Evolutionary conservation across 305 asterid genomes (phyloP).

Genomic region (Fraxinus latifolia): DNA sequence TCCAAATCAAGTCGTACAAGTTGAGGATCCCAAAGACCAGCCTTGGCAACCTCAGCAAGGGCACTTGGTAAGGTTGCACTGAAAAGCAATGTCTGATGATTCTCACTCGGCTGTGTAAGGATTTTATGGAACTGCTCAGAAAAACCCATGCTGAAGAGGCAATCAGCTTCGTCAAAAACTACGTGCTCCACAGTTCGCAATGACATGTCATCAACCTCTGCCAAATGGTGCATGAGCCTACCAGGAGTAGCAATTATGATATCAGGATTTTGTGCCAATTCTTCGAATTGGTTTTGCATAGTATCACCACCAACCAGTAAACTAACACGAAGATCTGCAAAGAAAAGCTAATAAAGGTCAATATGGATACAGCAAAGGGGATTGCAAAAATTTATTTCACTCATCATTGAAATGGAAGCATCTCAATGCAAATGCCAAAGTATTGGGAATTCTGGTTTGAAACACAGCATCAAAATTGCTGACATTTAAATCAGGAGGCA

Average conservation of each 20-base stretch:
- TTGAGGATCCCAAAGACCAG: conserved; percentile 88
- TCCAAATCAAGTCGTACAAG: conserved; percentile 90
- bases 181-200: conserved; percentile 79
- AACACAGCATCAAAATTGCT: neutral
- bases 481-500: neutral
- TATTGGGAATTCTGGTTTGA: neutral
- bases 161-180: conserved; percentile 92
- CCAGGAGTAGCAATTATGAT: conserved; percentile 90
- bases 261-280: conserved; percentile 82
- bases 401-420: neutral
- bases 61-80: conserved; percentile 95
- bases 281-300: conserved; percentile 95
- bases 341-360: conserved; percentile 6
- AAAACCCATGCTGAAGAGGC: conserved; percentile 93
- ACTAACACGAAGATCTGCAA: conserved; percentile 71
- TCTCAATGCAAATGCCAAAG: neutral
- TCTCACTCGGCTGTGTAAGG: conserved; percentile 65
- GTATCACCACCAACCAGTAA: conserved; percentile 94
- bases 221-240: conserved; percentile 81
- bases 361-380: neutral
- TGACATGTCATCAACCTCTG: conserved; percentile 90
- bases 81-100: conserved; percentile 83
- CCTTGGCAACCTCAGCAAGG: conserved; percentile 92
- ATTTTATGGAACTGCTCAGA: conserved; percentile 77
- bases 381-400: neutral